Evolutionary conservation across 768 basidiomycete genomes (phyloP), one percentile per base, ranked within the genome.

Genomic region (Candolleomyces aberdarensis): DNA sequence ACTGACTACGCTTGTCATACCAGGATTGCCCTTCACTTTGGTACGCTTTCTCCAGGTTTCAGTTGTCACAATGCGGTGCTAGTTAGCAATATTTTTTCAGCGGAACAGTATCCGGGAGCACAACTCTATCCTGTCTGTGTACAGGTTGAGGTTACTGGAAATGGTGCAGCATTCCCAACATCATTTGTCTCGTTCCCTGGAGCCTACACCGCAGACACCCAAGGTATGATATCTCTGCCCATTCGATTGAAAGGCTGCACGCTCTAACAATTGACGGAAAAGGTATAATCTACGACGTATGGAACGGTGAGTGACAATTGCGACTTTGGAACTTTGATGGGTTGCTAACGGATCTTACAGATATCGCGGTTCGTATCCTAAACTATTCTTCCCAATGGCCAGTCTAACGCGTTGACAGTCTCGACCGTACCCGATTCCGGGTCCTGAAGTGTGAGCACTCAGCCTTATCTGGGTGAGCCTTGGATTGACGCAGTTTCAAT

Each of bases 151-250:
- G 78, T 79, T 0, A 80, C 77, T 9, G 80, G 79, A 7, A 75
- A 76, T 17, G 80, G 80, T 17, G 76, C 70, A 7, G 72, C 75
- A 3, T 65, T 75, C 22, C 78, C 78, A 3, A 76, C 78, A 5
- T 74, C 73, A 0, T 75, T 81, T 36, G 80, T 81, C 14, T 75
- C 80, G 5, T 82, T 81, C 75, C 80, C 80, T 57, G 76, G 58
- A 17, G 58, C n/a, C 17, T 59, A 59, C 19, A 59, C 48, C 2
- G 63, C 70, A 0, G 68, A n/a, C 36, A 76, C 74, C 40, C 75
- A 71, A 36, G 75, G 69, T 36, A 49, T 67, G 70, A 1, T 77
- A 61, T 52, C 73, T 36, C 36, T 26, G 75, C 65, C 67, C 69
- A 6, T 8, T 11, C 36, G 11, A 11, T 11, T 36, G 36, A 36